Conservation (phyloP, 495 filamentous ascomycete genomes). For the Penicillium goetzii region DNA sequence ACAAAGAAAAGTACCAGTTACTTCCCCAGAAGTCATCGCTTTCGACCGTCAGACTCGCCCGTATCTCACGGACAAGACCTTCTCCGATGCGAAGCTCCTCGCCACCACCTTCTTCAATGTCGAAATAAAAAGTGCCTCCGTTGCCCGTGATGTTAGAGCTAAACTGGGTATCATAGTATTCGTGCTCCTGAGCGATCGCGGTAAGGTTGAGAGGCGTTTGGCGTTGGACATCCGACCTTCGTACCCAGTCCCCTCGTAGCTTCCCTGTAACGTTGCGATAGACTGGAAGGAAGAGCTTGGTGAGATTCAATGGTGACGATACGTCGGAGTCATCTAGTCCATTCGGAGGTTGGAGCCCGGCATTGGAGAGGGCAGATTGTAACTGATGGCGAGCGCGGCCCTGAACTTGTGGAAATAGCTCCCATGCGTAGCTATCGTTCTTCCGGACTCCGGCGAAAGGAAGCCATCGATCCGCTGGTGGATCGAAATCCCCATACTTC, state of each 20-base stretch:
- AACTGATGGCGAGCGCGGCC: slow-evolving; percentile 57
- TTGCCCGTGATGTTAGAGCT: slow-evolving; percentile 69
- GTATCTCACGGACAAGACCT: slow-evolving; percentile 59
- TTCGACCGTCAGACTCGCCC: slow-evolving; percentile 67
- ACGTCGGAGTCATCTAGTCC: slow-evolving; percentile 45
- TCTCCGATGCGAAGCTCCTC: slow-evolving; percentile 39
- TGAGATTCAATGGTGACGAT: slow-evolving; percentile 46
- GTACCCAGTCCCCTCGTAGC: slow-evolving; percentile 75
- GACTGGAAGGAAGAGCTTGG: slow-evolving; percentile 51
- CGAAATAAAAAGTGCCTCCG: slow-evolving; percentile 50
- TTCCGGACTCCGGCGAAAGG: slow-evolving; percentile 77
- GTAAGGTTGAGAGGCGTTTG: slow-evolving; percentile 55
- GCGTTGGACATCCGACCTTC: slow-evolving; percentile 46
- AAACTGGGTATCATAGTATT: slow-evolving; percentile 61
- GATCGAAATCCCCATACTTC: slow-evolving; percentile 73
- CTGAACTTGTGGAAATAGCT: slow-evolving; percentile 58
- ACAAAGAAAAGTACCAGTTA: slow-evolving; percentile 73
- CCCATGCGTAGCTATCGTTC: slow-evolving; percentile 77
- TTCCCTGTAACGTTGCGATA: slow-evolving; percentile 85
- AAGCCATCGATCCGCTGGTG: slow-evolving; percentile 61
- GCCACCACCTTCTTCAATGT: slow-evolving; percentile 44
- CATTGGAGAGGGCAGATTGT: slow-evolving; percentile 46
- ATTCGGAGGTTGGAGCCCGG: slow-evolving; percentile 38
- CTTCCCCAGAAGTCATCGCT: slow-evolving; percentile 67
- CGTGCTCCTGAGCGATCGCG: slow-evolving; percentile 50